Conservation (phyloP, 345 rosid genomes). For the Adansonia digitata region DNA sequence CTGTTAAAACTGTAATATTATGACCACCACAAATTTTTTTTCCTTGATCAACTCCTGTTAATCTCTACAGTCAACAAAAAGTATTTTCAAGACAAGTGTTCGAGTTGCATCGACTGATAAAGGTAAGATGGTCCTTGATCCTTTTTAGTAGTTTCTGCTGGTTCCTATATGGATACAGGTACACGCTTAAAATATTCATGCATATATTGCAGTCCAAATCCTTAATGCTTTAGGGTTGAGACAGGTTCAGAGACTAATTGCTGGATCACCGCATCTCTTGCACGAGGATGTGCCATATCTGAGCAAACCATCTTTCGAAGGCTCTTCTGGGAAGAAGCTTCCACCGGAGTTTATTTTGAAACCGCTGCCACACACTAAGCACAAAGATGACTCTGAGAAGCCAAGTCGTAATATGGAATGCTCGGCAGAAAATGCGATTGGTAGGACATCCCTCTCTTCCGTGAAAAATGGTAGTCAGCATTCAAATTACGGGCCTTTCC, state of each 20-base stretch:
- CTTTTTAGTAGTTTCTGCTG: slow-evolving; percentile 12
- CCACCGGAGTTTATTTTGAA: slow-evolving; percentile 30
- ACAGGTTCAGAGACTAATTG: slow-evolving; percentile 81
- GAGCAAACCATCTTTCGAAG: slow-evolving; percentile 38
- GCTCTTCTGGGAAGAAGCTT: slow-evolving; percentile 40
- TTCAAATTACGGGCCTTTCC: slow-evolving; percentile 33
- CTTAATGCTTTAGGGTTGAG: slow-evolving; percentile 12
- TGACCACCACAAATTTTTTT: slow-evolving; percentile 11
- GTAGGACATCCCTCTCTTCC: slow-evolving; percentile 31
- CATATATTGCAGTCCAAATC: neutral
- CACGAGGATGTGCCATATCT: slow-evolving; percentile 46
- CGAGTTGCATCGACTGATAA: slow-evolving; percentile 87
- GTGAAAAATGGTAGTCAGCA: slow-evolving; percentile 32
- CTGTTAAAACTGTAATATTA: neutral
- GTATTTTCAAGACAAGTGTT: slow-evolving; percentile 26
- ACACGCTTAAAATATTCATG: neutral
- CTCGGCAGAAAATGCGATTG: slow-evolving; percentile 59
- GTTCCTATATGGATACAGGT: neutral
- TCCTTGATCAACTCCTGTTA: slow-evolving; percentile 32
- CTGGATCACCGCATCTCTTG: slow-evolving; percentile 33
- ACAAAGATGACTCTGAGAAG: slow-evolving; percentile 36
- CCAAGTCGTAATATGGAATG: slow-evolving; percentile 39
- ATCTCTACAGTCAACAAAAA: slow-evolving; percentile 77
- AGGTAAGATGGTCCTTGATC: slow-evolving; percentile 42
- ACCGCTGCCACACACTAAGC: slow-evolving; percentile 35